Base-by-base conservation (phyloP, 768 basidiomycete species). In the Termitomyces sp. region DNA sequence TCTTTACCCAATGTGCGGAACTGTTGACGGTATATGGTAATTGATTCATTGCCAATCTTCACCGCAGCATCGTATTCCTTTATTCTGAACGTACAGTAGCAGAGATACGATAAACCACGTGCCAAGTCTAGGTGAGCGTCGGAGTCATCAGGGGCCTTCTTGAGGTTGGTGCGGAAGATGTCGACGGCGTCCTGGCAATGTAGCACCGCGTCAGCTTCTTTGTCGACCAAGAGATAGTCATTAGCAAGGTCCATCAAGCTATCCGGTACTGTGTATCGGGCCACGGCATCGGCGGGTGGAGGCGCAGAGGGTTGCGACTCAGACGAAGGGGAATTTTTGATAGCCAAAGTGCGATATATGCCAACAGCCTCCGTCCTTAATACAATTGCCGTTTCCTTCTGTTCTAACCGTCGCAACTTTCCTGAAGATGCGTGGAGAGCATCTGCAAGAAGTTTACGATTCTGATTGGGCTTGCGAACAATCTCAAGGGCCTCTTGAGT, bases 101-200 rank as follows among this genome's bases (percentile, higher is more conserved):
- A 52, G n/a, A 60, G 51, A 38, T 47, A 55, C 15, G 54, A 60
- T 14, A 60, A 46, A 15, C 50, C 31, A 9, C 46, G 37, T 3
- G 55, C 56, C 17, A 57, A 21, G 30, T 51, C 47, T 9, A 52
- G 17, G 2, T 35, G 42, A 31, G 44, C 50, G 38, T 42, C 41
- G 0, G 52, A 26, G 47, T 35, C 45, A 15, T 48, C 19, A 17
- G 40, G 40, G 5, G 28, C 6, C 46, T 53, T 31, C 37, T 53
- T 43, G n/a, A 51, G 33, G 3, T 37, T 46, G 10, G 38, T 17
- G 17, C 59, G 59, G 30, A 56, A 60, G 41, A 55, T 53, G 19
- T 60, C 56, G 6, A 60, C 49, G 41, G 60, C 56, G 30, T 60
- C 60, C 31, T 54, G 21, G 30, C 60, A 60, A 38, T 33, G 38